Conservation (phyloP, 106 monocot species). For the Chionographis japonica region DNA sequence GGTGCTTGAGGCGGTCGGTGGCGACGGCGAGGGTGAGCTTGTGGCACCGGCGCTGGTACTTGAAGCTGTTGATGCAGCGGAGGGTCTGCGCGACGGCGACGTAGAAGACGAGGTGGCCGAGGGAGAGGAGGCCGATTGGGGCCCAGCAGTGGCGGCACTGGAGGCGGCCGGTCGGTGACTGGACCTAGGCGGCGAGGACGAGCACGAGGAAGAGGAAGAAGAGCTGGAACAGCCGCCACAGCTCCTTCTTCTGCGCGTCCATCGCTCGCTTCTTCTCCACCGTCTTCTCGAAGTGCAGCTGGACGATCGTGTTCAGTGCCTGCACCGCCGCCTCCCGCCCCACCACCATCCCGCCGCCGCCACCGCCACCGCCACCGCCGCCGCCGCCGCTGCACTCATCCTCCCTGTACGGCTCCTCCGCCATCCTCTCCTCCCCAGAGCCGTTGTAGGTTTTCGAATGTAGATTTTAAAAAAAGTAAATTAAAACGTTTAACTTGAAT, state of each 20-base stretch:
- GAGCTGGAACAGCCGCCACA: constrained; percentile 69
- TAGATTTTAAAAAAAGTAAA: no score
- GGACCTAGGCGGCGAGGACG: constrained; percentile 30
- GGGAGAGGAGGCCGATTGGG: constrained; percentile 73
- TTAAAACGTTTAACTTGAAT: no score
- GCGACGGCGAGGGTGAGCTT: constrained; percentile 93
- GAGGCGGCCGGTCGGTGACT: constrained; percentile 36
- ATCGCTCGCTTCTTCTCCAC: constrained; percentile 86
- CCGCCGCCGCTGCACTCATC: constrained; percentile 1
- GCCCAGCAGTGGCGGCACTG: constrained; percentile 93
- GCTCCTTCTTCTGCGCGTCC: constrained; percentile 85
- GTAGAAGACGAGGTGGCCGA: constrained; percentile 78
- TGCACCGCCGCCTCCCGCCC: constrained; percentile 57
- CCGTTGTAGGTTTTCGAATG: no score
- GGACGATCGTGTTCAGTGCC: constrained; percentile 78
- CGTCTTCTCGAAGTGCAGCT: constrained; percentile 98
- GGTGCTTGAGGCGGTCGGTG: constrained; percentile 64
- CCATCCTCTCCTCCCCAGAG: constrained; percentile 11
- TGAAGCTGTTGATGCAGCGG: constrained; percentile 84
- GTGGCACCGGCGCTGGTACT: constrained; percentile 97
- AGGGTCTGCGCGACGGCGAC: constrained; percentile 91
- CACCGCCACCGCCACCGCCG: no score
- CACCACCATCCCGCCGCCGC: constrained; percentile 20
- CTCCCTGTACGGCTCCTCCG: constrained; percentile 21
- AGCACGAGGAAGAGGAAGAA: constrained; percentile 89